Percentiles rank a stretch among this genome's conserved stretches.
Evolutionary conservation across 208 protist species (phyloP).

Genomic region (Jaenimonas drosophilae): DNA sequence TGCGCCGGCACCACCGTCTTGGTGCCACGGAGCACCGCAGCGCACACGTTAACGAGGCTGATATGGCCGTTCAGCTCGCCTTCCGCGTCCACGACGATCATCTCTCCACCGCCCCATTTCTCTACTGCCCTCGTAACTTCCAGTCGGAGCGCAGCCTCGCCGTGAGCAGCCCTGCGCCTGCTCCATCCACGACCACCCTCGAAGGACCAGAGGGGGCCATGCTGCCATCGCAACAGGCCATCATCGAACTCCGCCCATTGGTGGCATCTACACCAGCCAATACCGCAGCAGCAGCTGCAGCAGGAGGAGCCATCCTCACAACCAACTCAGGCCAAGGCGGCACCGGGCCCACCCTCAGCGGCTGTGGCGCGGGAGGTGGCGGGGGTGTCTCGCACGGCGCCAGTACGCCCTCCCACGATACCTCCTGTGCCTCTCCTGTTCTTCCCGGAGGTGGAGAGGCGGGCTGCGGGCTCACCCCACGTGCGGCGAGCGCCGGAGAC

Average conservation of each 20-base stretch:
- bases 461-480: too few relatives aligned
- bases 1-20: conserved; percentile 38
- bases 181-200: too few relatives aligned
- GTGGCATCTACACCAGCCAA: neutral
- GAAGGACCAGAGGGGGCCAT: too few relatives aligned
- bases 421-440: too few relatives aligned
- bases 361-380: too few relatives aligned
- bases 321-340: too few relatives aligned
- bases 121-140: conserved; percentile 75
- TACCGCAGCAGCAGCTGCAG: neutral
- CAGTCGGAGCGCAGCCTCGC: conserved; percentile 11
- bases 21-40: conserved; percentile 16
- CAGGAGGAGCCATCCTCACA: conserved; percentile 3
- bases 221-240: too few relatives aligned
- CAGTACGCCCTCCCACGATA: too few relatives aligned
- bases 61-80: conserved; percentile 55
- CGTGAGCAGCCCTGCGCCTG: neutral
- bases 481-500: too few relatives aligned
- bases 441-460: too few relatives aligned
- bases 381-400: too few relatives aligned
- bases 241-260: conserved; percentile 31
- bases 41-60: conserved; percentile 25
- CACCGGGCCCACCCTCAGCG: too few relatives aligned
- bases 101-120: conserved; percentile 50
- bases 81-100: conserved; percentile 61